These are phyloP conservation scores for Elsinoe arachidis DNA, from an alignment of 2,329 filamentous ascomycete genomes.

Conservation along the genomic window DNA sequence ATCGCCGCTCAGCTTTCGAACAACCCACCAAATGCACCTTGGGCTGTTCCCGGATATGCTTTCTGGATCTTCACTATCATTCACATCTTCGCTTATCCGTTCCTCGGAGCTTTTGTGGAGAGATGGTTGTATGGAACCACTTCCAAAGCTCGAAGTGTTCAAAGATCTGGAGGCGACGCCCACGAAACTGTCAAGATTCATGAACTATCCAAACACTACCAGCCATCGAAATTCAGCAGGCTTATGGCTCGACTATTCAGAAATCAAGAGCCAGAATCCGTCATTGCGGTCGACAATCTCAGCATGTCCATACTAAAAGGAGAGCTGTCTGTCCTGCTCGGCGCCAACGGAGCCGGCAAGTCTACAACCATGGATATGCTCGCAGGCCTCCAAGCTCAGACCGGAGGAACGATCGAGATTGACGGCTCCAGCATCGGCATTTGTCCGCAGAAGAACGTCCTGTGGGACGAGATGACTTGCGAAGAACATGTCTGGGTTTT, in stretches of 20 bases:
- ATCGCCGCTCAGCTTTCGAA: slow-evolving; percentile 52
- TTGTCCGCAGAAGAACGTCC: slow-evolving; percentile 86
- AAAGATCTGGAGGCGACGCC: slow-evolving; percentile 19
- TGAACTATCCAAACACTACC: slow-evolving; percentile 70
- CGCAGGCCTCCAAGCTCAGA: slow-evolving; percentile 69
- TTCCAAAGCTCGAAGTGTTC: slow-evolving; percentile 43
- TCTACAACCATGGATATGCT: slow-evolving; percentile 84
- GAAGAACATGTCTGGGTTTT: slow-evolving; percentile 78
- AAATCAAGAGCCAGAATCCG: slow-evolving; percentile 50
- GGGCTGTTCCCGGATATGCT: slow-evolving; percentile 61
- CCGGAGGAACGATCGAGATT: slow-evolving; percentile 66
- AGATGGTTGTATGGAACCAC: slow-evolving; percentile 66
- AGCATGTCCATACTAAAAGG: slow-evolving; percentile 64
- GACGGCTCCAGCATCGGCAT: slow-evolving; percentile 73
- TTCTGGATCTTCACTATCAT: slow-evolving; percentile 70
- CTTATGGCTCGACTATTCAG: slow-evolving; percentile 39
- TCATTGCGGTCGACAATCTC: slow-evolving; percentile 70
- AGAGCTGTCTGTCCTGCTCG: slow-evolving; percentile 77
- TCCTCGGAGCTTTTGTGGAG: slow-evolving; percentile 68
- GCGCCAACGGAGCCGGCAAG: slow-evolving; percentile 85
- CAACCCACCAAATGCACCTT: slow-evolving; percentile 49
- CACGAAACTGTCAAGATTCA: slow-evolving; percentile 58
- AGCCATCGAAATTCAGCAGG: slow-evolving; percentile 50
- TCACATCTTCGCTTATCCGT: slow-evolving; percentile 69
- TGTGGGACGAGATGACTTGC: slow-evolving; percentile 84